phyloP scores from a whole-genome alignment of 352 stramenopile species.

The Globisporangium spiculum region DNA sequence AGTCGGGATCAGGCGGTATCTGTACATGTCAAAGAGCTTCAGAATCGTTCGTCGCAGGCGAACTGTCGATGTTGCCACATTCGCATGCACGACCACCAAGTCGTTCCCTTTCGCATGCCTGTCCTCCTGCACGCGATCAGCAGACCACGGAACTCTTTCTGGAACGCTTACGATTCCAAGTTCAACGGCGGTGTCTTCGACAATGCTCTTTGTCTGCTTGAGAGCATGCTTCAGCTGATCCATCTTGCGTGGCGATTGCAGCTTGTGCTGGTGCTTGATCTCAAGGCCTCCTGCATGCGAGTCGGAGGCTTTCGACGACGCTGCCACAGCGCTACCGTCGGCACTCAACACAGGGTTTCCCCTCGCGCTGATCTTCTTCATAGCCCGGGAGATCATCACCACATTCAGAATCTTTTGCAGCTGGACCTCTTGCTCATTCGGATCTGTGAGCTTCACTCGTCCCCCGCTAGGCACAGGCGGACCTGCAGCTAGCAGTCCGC shows the following conservation, averaged over 20 bases:
- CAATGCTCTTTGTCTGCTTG: constrained; percentile 43
- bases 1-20: constrained; percentile 45
- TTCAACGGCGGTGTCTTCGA: constrained; percentile 48
- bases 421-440: constrained; percentile 44
- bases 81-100: constrained; percentile 42
- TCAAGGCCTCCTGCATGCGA: constrained; percentile 1
- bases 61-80: constrained; percentile 43
- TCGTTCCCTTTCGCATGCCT: constrained; percentile 15
- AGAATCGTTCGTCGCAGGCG: constrained; percentile 54
- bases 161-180: constrained; percentile 35
- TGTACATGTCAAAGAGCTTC: constrained; percentile 58
- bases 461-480: constrained; percentile 25
- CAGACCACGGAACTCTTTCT: constrained; percentile 48
- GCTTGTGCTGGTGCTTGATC: background rate
- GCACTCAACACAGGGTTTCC: background rate
- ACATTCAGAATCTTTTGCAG: constrained; percentile 51
- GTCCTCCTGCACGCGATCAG: constrained; percentile 19
- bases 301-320: background rate
- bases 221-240: constrained; percentile 39
- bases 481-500: constrained; percentile 40
- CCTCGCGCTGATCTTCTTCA: constrained; percentile 33
- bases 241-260: constrained; percentile 22
- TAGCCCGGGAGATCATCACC: constrained; percentile 37
- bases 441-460: constrained; percentile 26
- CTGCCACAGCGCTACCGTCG: background rate